Conservation (phyloP, 1,284 basidiomycete species). For the Leccinum cinnamomeum region DNA sequence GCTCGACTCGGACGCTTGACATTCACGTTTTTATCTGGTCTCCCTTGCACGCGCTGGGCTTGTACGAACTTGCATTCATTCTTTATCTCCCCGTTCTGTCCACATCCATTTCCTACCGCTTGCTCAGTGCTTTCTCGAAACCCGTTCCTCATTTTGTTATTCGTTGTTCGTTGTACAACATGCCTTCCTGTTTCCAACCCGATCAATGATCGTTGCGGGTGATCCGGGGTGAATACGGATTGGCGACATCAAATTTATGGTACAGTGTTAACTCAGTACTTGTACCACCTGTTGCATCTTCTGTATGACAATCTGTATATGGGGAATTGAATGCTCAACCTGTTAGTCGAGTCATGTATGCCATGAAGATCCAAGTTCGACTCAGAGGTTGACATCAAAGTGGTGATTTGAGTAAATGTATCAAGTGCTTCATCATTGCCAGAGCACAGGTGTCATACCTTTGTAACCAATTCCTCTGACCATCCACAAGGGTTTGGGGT, state of each 20-base stretch:
- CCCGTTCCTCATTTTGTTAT: constrained; percentile 3
- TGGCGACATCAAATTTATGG: constrained; percentile 16
- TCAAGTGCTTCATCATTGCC: not conserved
- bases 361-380: not conserved
- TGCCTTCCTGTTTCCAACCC: not conserved
- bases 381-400: not conserved
- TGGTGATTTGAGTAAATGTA: not conserved
- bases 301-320: constrained; percentile 26
- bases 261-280: constrained; percentile 17
- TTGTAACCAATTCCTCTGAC: not conserved
- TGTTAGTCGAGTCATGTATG: not conserved
- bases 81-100: not conserved
- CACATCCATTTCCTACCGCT: constrained; percentile 5
- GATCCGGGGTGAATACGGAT: constrained; percentile 1
- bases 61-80: constrained; percentile 7
- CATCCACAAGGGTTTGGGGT: not conserved
- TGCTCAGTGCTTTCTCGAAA: not conserved
- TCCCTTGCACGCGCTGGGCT: not conserved
- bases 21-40: constrained; percentile 5
- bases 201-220: constrained; percentile 16
- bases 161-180: constrained; percentile 27
- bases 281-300: constrained; percentile 26
- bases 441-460: not conserved
- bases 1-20: constrained; percentile 4
- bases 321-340: constrained; percentile 3